These are phyloP conservation scores for Protomyces lactucae-debilis DNA, from an alignment of 1,139 yeast species.

Conservation along the genomic window DNA sequence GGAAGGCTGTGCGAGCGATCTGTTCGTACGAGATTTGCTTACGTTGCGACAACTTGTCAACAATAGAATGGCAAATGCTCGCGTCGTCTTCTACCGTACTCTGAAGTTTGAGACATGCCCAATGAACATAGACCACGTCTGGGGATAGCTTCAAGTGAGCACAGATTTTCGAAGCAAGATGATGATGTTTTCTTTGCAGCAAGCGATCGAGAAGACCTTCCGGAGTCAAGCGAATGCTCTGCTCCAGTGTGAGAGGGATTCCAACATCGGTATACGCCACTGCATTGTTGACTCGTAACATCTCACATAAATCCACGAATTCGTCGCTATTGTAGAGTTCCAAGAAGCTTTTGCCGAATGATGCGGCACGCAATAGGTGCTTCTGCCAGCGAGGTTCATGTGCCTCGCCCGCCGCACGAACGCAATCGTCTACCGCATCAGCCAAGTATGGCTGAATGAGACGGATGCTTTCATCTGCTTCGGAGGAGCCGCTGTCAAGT, in stretches of 20 bases:
- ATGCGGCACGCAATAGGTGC: conserved; percentile 68
- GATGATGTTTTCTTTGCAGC: conserved; percentile 57
- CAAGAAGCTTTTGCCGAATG: conserved; percentile 74
- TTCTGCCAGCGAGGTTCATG: conserved; percentile 77
- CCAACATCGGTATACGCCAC: conserved; percentile 63
- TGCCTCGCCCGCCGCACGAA: conserved; percentile 72
- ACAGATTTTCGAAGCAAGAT: conserved; percentile 59
- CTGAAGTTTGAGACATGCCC: conserved; percentile 69
- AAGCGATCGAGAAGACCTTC: conserved; percentile 56
- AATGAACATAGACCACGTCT: conserved; percentile 60
- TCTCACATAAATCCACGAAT: conserved; percentile 58
- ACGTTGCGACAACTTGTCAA: conserved; percentile 44
- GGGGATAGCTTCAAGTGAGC: conserved; percentile 51
- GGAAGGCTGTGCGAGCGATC: conserved; percentile 66
- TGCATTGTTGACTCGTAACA: conserved; percentile 64
- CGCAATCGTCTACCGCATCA: conserved; percentile 65
- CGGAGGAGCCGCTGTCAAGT: conserved; percentile 64
- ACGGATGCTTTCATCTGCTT: conserved; percentile 73
- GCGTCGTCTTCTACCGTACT: conserved; percentile 55
- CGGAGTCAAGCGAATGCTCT: conserved; percentile 45
- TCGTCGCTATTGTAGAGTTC: conserved; percentile 49
- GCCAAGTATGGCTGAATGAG: conserved; percentile 52
- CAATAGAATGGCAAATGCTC: conserved; percentile 51
- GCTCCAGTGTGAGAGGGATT: conserved; percentile 57
- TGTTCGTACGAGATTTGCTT: conserved; percentile 54